Conservation (phyloP, 306 rosid species). For the Medicago truncatula region MtrunA17r5.0-ANR NC_053042.1:27940501-27941000, state of each 20-base stretch:
- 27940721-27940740: slow-evolving; percentile 66
- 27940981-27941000: too few species aligned
- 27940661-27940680: slow-evolving; percentile 41
- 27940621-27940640: slow-evolving; percentile 17
- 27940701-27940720: slow-evolving; percentile 65
- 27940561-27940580: slow-evolving; percentile 49
- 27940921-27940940: slow-evolving; percentile 17
- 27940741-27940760: slow-evolving; percentile 60
- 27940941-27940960: background rate
- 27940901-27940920: slow-evolving; percentile 62
- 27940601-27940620: slow-evolving; percentile 9
- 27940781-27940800: slow-evolving; percentile 58
- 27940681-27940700: slow-evolving; percentile 54
- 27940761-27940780: slow-evolving; percentile 57
- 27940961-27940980: too few species aligned
- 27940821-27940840: slow-evolving; percentile 63
- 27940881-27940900: slow-evolving; percentile 55
- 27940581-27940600: slow-evolving; percentile 40
- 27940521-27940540: too few species aligned
- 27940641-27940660: slow-evolving; percentile 45
- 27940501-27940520: background rate
- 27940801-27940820: slow-evolving; percentile 68
- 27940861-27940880: slow-evolving; percentile 52
- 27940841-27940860: slow-evolving; percentile 62
- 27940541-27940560: too few species aligned